Base-by-base conservation (phyloP, 257 asterid genomes). In the Craterostigma plantagineum region DNA sequence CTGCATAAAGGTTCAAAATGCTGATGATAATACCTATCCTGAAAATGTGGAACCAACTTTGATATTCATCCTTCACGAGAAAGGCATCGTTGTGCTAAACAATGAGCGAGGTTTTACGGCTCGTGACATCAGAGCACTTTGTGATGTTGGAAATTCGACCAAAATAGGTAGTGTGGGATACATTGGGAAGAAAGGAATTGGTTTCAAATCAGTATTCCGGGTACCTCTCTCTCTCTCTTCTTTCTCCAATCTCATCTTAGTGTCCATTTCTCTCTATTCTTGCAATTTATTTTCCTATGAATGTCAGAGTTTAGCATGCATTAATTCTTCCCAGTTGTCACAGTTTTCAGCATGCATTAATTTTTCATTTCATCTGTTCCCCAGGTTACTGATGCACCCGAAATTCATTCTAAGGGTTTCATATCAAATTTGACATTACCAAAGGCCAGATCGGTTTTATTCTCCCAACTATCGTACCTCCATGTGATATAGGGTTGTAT, bases 181-280 rank as follows among this genome's bases (percentile, higher is more conserved):
- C 64, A 90, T 90, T 52, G 98, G 98, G 59, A 90, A 90, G 83
- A 90, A 90, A 65, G 98, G 98, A 74, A 90, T 90, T 46, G 98
- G 98, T 49, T 90, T 90, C 75, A 90, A 90, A 82, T 90, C 98
- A 48, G 98, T 90, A 35, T 90, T 90, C 46, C 76, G 98, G 95
- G 98, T 90, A 90, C 38, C 45, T 38, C 58, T 49, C 34, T 42
- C 33, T 15, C 33, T 35, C 58, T 33, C 34, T 59, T 14, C 41
- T 40, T 5, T 12, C 10, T 4, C 16, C 16, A 3, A 1, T 40
- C 13, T 38, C 5, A 10, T 14, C 10, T 3, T 40, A 36, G 11
- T 36, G 40, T 23, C 30, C 30, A 6, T 23, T 23, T 23, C 30
- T 23, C 30, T 23, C 30, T 23, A 23, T 2, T 23, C 30, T 23